Evolutionary conservation across 176 grass and related monocot species (phyloP).

Genomic region (Zea mays): Zm-B73-REFERENCE-NAM-5.0 NC_050097.1:157671501-157672000

Average conservation of each 20-base stretch:
- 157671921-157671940: slow-evolving; percentile 84
- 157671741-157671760: slow-evolving; percentile 95
- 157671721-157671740: slow-evolving; percentile 88
- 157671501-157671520: slow-evolving; percentile 98
- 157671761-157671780: slow-evolving; percentile 97
- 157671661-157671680: slow-evolving; percentile 88
- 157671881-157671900: slow-evolving; percentile 89
- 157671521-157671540: slow-evolving; percentile 87
- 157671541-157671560: slow-evolving; percentile 69
- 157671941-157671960: slow-evolving; percentile 67
- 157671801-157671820: slow-evolving; percentile 95
- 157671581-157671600: slow-evolving; percentile 81
- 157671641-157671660: slow-evolving; percentile 78
- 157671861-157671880: slow-evolving; percentile 96
- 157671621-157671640: slow-evolving; percentile 87
- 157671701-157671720: slow-evolving; percentile 85
- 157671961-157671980: slow-evolving; percentile 60
- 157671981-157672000: slow-evolving; percentile 86
- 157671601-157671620: slow-evolving; percentile 93
- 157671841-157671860: slow-evolving; percentile 92
- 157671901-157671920: slow-evolving; percentile 96
- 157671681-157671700: slow-evolving; percentile 96
- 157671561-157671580: slow-evolving; percentile 79
- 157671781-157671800: slow-evolving; percentile 91
- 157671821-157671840: slow-evolving; percentile 96